A percentile compares a stretch with the other conserved stretches of the same genome.
phyloP scores from a whole-genome alignment of 78 protist species.

The Emiliania huxleyi region DNA sequence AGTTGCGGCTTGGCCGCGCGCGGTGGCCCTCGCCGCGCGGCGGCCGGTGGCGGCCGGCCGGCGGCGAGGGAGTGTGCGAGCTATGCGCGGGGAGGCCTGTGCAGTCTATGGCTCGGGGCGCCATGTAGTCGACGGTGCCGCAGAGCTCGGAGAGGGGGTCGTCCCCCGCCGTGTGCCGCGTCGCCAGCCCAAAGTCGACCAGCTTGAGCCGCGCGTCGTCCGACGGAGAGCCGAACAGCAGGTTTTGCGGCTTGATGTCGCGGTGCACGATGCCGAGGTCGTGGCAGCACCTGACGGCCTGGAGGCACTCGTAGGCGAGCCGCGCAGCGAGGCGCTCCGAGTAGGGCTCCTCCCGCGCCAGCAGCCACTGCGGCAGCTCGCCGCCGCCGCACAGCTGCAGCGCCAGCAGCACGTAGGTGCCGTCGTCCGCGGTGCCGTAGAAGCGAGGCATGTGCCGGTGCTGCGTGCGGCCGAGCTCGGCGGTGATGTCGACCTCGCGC shows the following conservation, averaged over 20 bases:
- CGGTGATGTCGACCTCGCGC: constrained; percentile 70
- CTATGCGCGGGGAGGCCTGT: too few relatives aligned
- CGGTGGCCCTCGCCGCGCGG: too few relatives aligned
- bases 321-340: not conserved
- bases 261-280: not conserved
- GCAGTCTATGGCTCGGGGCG: too few relatives aligned
- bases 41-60: too few relatives aligned
- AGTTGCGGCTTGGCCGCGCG: too few relatives aligned
- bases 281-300: not conserved
- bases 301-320: not conserved
- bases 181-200: constrained; percentile 79
- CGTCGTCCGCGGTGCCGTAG: not conserved
- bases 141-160: not conserved
- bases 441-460: not conserved
- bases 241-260: constrained; percentile 5
- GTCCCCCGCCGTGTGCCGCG: not conserved
- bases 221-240: not conserved
- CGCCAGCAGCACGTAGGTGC: not conserved
- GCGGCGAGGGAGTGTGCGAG: too few relatives aligned
- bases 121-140: constrained; percentile 10
- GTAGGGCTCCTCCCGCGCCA: not conserved
- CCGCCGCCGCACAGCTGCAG: not conserved
- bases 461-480: constrained; percentile 90
- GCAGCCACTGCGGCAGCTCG: not conserved
- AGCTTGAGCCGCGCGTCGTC: not conserved